Evolutionary conservation across 257 asterid genomes (phyloP).

Genomic region (Eucommia ulmoides): DNA sequence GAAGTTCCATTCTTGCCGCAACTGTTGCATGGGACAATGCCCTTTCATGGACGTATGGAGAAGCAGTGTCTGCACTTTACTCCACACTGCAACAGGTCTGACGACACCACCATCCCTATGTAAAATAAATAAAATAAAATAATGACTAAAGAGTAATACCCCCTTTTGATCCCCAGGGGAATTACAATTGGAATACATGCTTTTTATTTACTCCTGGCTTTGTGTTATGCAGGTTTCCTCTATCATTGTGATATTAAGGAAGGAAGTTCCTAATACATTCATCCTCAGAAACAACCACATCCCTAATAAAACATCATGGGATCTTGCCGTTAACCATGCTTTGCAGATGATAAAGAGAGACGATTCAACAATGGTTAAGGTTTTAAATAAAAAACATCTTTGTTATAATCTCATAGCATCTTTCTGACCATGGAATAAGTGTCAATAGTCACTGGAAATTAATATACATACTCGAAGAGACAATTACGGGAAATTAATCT

Average conservation of each 20-base stretch:
- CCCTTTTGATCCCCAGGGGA: too few species aligned
- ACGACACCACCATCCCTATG: too few species aligned
- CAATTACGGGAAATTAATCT: too few species aligned
- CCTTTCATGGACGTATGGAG: slow-evolving; percentile 47
- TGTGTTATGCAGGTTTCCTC: slow-evolving; percentile 54
- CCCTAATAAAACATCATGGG: slow-evolving; percentile 72
- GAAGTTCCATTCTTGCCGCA: slow-evolving; percentile 83
- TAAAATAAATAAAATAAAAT: too few species aligned
- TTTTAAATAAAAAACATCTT: slow-evolving; percentile 11
- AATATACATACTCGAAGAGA: too few species aligned
- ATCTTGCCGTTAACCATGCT: slow-evolving; percentile 51
- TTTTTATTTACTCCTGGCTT: neutral
- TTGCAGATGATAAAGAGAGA: slow-evolving; percentile 48
- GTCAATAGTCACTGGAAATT: too few species aligned
- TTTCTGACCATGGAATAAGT: too few species aligned
- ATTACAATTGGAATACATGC: too few species aligned
- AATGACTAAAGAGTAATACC: too few species aligned
- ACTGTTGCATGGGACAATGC: slow-evolving; percentile 88
- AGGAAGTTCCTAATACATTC: slow-evolving; percentile 26
- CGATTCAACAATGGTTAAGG: slow-evolving; percentile 66
- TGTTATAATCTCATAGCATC: too few species aligned
- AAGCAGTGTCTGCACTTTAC: slow-evolving; percentile 63
- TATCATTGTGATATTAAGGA: slow-evolving; percentile 19
- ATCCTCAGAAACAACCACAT: slow-evolving; percentile 47
- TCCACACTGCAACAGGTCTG: slow-evolving; percentile 63